Conservation (phyloP, 257 asterid species). For the Solanum boliviense region DNA sequence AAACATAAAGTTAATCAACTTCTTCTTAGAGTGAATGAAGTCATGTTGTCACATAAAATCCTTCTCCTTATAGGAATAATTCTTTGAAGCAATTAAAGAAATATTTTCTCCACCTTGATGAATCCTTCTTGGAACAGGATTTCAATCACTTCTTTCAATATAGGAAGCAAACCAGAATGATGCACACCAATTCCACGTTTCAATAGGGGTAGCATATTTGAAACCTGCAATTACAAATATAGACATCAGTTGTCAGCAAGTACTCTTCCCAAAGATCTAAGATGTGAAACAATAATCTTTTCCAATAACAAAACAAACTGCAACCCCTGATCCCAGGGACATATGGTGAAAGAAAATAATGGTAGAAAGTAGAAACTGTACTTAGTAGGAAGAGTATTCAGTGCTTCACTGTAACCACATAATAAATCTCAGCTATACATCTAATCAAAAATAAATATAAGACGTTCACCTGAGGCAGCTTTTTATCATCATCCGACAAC, state of each 20-base stretch:
- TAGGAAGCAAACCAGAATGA: slow-evolving; percentile 98
- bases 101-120: slow-evolving; percentile 60
- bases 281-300: neutral
- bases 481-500: slow-evolving; percentile 95
- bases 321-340: neutral
- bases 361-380: slow-evolving; percentile 1
- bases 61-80: neutral
- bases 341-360: neutral
- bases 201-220: slow-evolving; percentile 85
- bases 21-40: neutral
- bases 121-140: slow-evolving; percentile 95
- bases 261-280: neutral
- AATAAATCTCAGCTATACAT: neutral
- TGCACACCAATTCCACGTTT: slow-evolving; percentile 98
- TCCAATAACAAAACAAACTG: neutral
- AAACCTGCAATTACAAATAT: slow-evolving; percentile 38
- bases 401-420: neutral
- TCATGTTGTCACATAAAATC: neutral
- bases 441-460: neutral
- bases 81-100: neutral
- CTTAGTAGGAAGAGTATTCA: neutral
- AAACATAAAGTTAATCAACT: neutral
- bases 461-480: slow-evolving; percentile 76
- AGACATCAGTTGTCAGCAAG: neutral
- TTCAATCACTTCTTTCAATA: slow-evolving; percentile 93